A percentile compares a stretch with the other conserved stretches of the same genome.
phyloP scores from a whole-genome alignment of 225 moss, liverwort and hornwort species.

The Sphagnum contortum region DNA sequence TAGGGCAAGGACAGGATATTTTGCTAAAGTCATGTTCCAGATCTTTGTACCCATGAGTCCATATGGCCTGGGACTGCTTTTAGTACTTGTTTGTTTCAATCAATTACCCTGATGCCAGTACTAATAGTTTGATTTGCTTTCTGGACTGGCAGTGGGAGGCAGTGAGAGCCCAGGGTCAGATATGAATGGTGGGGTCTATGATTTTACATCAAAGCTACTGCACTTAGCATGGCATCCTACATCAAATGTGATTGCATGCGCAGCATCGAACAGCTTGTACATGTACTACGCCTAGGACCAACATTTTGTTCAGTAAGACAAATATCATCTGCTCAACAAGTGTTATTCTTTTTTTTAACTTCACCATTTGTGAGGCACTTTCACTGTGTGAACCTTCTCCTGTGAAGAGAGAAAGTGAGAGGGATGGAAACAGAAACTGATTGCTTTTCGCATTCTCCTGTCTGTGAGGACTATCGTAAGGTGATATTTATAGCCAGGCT shows the following conservation, averaged over 20 bases:
- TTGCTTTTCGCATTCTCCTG: conserved; percentile 8
- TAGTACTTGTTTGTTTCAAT: no score
- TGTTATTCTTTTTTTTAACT: background rate
- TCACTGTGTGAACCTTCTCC: conserved; percentile 14
- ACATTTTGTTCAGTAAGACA: conserved; percentile 82
- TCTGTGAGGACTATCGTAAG: conserved; percentile 7
- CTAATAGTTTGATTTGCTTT: no score
- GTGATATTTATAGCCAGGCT: background rate
- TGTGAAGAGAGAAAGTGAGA: conserved; percentile 20
- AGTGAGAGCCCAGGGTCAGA: conserved; percentile 82
- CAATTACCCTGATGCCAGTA: no score
- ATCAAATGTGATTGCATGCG: conserved; percentile 98
- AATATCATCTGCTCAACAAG: conserved; percentile 38
- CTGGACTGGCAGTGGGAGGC: conserved; percentile 18
- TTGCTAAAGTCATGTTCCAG: no score
- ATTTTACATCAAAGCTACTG: conserved; percentile 95
- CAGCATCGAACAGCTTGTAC: conserved; percentile 99
- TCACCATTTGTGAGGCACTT: conserved; percentile 7
- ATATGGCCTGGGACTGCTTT: no score
- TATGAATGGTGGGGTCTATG: conserved; percentile 90
- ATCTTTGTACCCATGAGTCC: no score
- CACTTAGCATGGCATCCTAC: conserved; percentile 99
- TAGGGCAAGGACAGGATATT: no score
- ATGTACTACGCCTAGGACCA: conserved; percentile 97
- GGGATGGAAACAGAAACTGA: conserved; percentile 15